These are phyloP conservation scores for Bruguiera parviflora DNA, from an alignment of 345 rosid genomes.

Conservation along the genomic window DNA sequence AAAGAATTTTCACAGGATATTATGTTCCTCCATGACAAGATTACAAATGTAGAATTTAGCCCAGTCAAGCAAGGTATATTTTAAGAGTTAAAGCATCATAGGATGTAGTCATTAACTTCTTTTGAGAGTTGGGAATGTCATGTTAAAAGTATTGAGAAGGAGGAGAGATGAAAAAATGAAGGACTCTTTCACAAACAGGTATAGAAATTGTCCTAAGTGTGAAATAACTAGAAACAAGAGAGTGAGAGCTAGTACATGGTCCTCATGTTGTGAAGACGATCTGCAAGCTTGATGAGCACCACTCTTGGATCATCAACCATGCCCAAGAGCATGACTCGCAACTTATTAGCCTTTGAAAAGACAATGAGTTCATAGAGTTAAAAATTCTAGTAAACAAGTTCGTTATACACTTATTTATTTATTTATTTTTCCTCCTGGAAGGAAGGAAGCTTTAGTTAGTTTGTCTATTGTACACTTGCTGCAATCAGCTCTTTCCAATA, in stretches of 20 bases:
- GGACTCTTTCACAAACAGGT: too few relatives aligned
- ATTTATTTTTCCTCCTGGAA: too few relatives aligned
- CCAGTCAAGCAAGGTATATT: too few relatives aligned
- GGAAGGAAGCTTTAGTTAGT: too few relatives aligned
- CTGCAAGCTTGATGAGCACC: conserved; percentile 79
- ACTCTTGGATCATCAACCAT: conserved; percentile 83
- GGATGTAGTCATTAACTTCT: conserved; percentile 5
- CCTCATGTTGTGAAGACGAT: conserved; percentile 82
- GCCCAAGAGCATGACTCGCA: conserved; percentile 70
- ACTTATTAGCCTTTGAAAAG: conserved; percentile 47
- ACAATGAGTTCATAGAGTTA: not conserved
- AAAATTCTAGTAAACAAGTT: not conserved
- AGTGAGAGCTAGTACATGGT: conserved; percentile 46
- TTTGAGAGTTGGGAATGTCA: conserved; percentile 4
- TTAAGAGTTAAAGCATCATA: not conserved
- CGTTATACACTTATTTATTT: too few relatives aligned
- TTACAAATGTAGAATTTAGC: not conserved
- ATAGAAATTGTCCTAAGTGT: not conserved
- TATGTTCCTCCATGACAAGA: not conserved
- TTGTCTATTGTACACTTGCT: too few relatives aligned
- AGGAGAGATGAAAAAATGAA: conserved; percentile 5
- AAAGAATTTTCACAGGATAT: not conserved
- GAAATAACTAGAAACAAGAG: not conserved
- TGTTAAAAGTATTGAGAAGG: not conserved
- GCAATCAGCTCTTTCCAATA: too few relatives aligned